Percentiles rank a stretch among this genome's conserved stretches.
These are phyloP conservation scores for Dimocarpus longan DNA, from an alignment of 345 rosid genomes.

Conservation along the genomic window DNA sequence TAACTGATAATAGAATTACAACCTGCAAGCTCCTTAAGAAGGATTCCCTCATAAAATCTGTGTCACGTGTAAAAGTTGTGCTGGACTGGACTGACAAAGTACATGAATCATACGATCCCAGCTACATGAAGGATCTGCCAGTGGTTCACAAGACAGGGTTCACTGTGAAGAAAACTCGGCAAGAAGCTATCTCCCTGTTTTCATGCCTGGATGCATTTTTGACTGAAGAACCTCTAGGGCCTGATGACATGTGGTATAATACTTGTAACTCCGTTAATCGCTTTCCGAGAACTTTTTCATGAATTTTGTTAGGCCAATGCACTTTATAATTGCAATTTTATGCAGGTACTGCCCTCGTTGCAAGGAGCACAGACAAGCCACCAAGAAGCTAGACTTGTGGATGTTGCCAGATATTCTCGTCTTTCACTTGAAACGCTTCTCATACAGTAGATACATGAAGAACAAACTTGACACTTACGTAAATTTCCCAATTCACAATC, in stretches of 20 bases:
- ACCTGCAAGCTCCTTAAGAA: constrained; percentile 47
- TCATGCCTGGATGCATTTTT: constrained; percentile 94
- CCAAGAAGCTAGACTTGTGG: constrained; percentile 94
- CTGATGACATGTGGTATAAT: constrained; percentile 92
- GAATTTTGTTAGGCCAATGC: background rate
- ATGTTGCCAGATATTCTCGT: constrained; percentile 89
- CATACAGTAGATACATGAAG: constrained; percentile 77
- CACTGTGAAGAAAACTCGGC: constrained; percentile 69
- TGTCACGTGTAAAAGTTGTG: constrained; percentile 46
- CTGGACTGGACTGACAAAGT: constrained; percentile 75
- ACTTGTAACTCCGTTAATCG: constrained; percentile 5
- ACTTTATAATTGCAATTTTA: constrained; percentile 3
- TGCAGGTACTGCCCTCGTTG: constrained; percentile 91
- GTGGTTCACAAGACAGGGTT: constrained; percentile 64
- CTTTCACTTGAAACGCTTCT: constrained; percentile 87
- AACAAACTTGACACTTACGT: constrained; percentile 83
- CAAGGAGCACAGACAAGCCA: constrained; percentile 88
- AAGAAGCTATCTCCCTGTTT: constrained; percentile 80
- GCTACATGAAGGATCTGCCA: constrained; percentile 78
- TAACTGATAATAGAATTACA: constrained; percentile 39
- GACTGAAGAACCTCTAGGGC: constrained; percentile 93
- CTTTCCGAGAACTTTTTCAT: background rate
- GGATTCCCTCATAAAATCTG: constrained; percentile 53
- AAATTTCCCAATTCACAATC: constrained; percentile 77
- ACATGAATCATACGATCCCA: constrained; percentile 62